Evolutionary conservation across 257 asterid species (phyloP), one percentile per base, ranked within the genome.

Genomic region (Fraxinus cuspidata): DNA sequence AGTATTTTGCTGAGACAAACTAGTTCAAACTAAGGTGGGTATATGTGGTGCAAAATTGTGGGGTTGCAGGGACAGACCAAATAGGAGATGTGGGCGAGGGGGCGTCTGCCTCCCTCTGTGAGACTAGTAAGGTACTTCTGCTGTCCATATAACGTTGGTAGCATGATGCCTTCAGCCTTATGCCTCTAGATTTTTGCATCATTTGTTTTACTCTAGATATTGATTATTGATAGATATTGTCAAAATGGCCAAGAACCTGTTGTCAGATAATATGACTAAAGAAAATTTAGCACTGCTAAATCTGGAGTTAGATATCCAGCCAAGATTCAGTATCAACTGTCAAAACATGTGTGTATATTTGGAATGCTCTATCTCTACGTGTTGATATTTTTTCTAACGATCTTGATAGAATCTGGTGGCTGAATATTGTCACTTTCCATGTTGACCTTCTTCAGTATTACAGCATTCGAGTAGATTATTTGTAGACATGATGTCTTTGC

Each of bases 341-440:
- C n/a, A 47, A 19, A 5, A 53, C 27, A 53, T 53, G 19, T 53
- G 2, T 53, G 23, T 16, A 16, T 53, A 6, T 53, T 19, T 19
- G 25, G 64, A 53, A 56, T 19, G 21, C 58, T 47, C 11, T 53
- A 1, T 53, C 27, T 53, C 28, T 56, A 1, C 7, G 13, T 56
- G 65, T 56, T 56, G 65, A 56, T 56, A n/a, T n/a, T 56, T n/a
- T 56, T 47, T 13, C 27, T n/a, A n/a, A 56, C 12, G 7, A 56
- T 56, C 27, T 56, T n/a, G 65, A 56, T 56, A 56, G 65, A 56
- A 56, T 56, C 27, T 56, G 65, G 65, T n/a, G 65, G 65, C 65
- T 19, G 65, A 18, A 56, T 6, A 56, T 56, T 56, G 4, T 5
- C 65, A 56, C n/a, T 19, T 56, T n/a, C 65, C 65, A 56, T 56